Base-by-base conservation (phyloP, 352 stramenopile genomes). In the Globisporangium parvum region DNA sequence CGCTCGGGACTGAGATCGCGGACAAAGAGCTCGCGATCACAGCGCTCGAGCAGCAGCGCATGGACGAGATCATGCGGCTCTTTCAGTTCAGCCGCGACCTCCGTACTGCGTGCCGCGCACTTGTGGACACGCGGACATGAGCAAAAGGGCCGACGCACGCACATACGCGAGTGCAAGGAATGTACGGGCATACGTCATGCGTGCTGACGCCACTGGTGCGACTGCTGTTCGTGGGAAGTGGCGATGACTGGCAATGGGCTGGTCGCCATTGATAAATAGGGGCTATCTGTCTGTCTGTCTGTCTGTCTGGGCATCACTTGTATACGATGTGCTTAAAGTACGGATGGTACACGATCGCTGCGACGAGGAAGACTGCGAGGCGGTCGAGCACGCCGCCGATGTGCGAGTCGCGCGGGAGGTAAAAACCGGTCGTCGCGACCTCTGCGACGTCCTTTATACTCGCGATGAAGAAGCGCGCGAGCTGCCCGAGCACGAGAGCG, bases 281-380 rank as follows among this genome's bases (percentile, higher is more conserved):
- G 8, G 20, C 52, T 58, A 39, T 55, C 35, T 47, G n/a, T 14
- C 45, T 37, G 26, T 52, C 11, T 45, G 15, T 21, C 39, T 21
- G 15, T 3, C 5, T 8, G 15, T n/a, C 11, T 15, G 14, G 12
- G 37, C 23, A 0, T 60, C 54, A 62, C 12, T 10, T 44, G 49
- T 60, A 59, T 39, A 53, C 49, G 12, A 60, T 39, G 37, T 77
- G 62, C 62, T 80, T 80, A 50, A 73, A 59, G 44, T 81, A 80
- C 45, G 74, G 71, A 47, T 81, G 75, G 45, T 74, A 84, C 31
- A 80, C 65, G 28, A 80, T 66, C 35, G 70, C 65, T 24, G 67
- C 67, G 39, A 81, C 65, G 37, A 76, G 66, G 51, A 84, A 77
- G 20, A 77, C 59, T 2, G 65, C 61, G 52, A 73, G 69, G 21